These are phyloP conservation scores for Sarocladium brachiariae DNA, from an alignment of 2,329 filamentous ascomycete species.

Conservation along the genomic window DNA sequence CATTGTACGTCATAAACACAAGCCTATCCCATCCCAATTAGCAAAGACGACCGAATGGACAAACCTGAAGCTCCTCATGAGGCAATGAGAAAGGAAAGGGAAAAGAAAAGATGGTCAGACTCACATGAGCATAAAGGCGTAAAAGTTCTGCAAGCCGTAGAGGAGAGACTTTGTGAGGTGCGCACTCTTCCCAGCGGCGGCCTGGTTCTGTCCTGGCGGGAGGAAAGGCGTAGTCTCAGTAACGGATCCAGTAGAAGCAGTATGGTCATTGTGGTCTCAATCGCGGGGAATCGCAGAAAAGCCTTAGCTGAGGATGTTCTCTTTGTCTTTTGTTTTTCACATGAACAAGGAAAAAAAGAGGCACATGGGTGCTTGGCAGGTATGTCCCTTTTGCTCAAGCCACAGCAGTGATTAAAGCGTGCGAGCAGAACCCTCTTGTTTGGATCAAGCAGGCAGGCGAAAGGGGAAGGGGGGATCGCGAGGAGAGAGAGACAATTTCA, in stretches of 20 bases:
- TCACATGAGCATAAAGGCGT: conserved; percentile 99
- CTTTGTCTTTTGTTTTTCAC: background rate
- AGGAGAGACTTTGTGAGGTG: conserved; percentile 74
- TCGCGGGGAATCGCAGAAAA: background rate
- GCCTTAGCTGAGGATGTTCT: conserved; percentile 1
- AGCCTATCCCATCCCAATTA: too few species aligned
- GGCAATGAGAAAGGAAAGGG: background rate
- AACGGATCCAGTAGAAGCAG: conserved; percentile 31
- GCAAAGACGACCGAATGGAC: too few species aligned
- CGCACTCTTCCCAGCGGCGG: conserved; percentile 55
- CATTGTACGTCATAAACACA: conserved; percentile 99
- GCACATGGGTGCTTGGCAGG: conserved; percentile 8
- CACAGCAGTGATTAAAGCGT: too few species aligned
- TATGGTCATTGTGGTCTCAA: conserved; percentile 4
- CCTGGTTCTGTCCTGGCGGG: conserved; percentile 66
- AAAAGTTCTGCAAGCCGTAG: conserved; percentile 93
- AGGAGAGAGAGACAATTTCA: too few species aligned
- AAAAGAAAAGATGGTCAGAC: too few species aligned
- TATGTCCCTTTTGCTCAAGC: background rate
- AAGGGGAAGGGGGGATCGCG: too few species aligned
- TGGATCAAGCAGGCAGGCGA: too few species aligned
- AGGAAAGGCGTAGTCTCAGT: conserved; percentile 58
- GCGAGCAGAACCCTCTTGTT: too few species aligned
- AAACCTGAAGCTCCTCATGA: too few species aligned
- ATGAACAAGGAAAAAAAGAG: background rate